Percentiles rank a stretch among this genome's conserved stretches.
phyloP scores from a whole-genome alignment of 306 rosid species.

The Cucurbita ficifolia region DNA sequence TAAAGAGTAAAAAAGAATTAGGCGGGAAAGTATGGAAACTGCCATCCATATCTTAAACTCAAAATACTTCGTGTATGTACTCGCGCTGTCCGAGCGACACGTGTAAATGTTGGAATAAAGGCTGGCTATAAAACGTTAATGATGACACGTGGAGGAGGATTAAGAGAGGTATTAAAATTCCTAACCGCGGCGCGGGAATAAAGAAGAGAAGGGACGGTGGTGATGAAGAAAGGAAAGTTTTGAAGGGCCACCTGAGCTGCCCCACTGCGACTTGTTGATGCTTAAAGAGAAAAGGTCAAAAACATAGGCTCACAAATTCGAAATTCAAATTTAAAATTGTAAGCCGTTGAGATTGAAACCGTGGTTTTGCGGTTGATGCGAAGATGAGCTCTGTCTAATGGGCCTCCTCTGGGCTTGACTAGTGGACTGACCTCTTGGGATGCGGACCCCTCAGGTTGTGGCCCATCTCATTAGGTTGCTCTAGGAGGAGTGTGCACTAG shows the following conservation, averaged over 20 bases:
- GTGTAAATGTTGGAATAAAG: neutral
- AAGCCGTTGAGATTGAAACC: neutral
- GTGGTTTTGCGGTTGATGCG: neutral
- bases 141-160: slow-evolving; percentile 5
- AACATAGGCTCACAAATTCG: neutral
- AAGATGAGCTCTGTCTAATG: neutral
- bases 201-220: neutral
- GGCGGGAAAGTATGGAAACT: slow-evolving; percentile 7
- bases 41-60: neutral
- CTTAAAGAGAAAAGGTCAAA: neutral
- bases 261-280: neutral
- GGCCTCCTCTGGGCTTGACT: neutral
- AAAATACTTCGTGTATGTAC: neutral
- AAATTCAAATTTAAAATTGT: slow-evolving; percentile 2
- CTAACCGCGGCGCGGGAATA: neutral
- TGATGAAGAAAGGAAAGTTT: neutral
- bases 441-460: neutral
- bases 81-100: neutral
- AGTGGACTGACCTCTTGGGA: neutral
- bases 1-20: neutral
- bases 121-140: neutral
- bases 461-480: no score
- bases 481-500: no score
- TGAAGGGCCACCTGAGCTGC: neutral
- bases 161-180: neutral